A percentile compares a stretch with the other conserved stretches of the same genome.
Evolutionary conservation across 768 basidiomycete genomes (phyloP).

Genomic region (Termitomyces bulborhizus): DNA sequence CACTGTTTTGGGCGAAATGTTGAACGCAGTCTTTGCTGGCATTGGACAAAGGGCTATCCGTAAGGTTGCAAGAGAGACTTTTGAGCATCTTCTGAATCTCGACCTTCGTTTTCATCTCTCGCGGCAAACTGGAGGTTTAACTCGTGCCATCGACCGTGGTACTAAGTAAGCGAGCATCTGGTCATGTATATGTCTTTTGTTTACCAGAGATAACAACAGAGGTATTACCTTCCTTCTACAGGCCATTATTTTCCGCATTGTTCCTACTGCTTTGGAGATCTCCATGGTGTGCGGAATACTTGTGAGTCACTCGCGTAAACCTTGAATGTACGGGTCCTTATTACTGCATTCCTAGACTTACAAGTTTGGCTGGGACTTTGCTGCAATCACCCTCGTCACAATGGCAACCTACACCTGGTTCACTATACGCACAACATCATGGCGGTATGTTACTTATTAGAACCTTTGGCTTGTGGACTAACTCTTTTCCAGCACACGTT

Average conservation of each 20-base stretch:
- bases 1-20: conserved; percentile 82
- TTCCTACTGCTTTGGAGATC: conserved; percentile 94
- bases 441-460: conserved; percentile 55
- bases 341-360: conserved; percentile 57
- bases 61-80: conserved; percentile 92
- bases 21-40: conserved; percentile 95
- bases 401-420: conserved; percentile 96
- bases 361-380: conserved; percentile 97
- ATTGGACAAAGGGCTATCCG: conserved; percentile 94
- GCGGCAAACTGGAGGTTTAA: conserved; percentile 92
- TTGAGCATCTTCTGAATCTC: conserved; percentile 86
- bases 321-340: not conserved
- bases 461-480: not conserved
- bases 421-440: conserved; percentile 91
- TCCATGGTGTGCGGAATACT: conserved; percentile 96
- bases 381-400: conserved; percentile 79
- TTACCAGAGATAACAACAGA: conserved; percentile 30
- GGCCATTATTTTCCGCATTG: conserved; percentile 90
- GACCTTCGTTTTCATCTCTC: conserved; percentile 91
- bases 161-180: conserved; percentile 63
- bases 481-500: conserved; percentile 60
- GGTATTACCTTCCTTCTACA: conserved; percentile 95
- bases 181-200: not conserved
- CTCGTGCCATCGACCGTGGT: conserved; percentile 93
- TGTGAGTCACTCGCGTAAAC: conserved; percentile 35